phyloP scores from a whole-genome alignment of 2,329 filamentous ascomycete species.

The Allantophomopsis cytisporea region DNA sequence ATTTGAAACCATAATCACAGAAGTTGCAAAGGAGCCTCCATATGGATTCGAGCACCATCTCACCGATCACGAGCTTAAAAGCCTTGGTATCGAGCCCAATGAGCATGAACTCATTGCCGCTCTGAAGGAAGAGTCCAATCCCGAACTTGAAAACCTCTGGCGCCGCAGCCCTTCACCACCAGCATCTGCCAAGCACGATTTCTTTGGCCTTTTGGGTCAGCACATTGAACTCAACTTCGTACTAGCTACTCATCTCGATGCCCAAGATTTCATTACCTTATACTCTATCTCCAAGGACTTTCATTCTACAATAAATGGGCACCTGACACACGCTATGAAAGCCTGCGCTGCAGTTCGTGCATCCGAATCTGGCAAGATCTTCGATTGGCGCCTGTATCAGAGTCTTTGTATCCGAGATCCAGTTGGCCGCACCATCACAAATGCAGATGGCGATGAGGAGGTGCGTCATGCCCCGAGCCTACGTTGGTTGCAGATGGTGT shows the following conservation, averaged over 20 bases:
- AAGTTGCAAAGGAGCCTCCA: neutral
- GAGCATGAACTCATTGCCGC: neutral
- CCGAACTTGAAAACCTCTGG: neutral
- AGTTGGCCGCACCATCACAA: slow-evolving; percentile 21
- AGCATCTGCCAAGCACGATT: slow-evolving; percentile 14
- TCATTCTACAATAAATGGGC: slow-evolving; percentile 42
- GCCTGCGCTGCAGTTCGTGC: slow-evolving; percentile 38
- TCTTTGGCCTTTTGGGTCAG: slow-evolving; percentile 28
- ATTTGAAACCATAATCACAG: no score
- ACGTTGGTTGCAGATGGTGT: slow-evolving; percentile 54
- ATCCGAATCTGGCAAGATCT: slow-evolving; percentile 40
- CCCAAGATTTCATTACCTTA: slow-evolving; percentile 45
- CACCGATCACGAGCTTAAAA: neutral
- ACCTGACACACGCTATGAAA: slow-evolving; percentile 44
- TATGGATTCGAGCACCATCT: neutral
- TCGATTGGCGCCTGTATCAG: slow-evolving; percentile 46
- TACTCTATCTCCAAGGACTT: slow-evolving; percentile 52
- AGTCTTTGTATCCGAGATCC: slow-evolving; percentile 47
- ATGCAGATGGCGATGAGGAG: slow-evolving; percentile 11
- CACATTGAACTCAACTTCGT: slow-evolving; percentile 38
- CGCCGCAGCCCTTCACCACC: no score
- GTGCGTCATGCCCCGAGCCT: slow-evolving; percentile 46
- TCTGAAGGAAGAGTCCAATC: neutral
- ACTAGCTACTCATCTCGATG: slow-evolving; percentile 37
- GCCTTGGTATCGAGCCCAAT: slow-evolving; percentile 1